Evolutionary conservation across 2,329 filamentous ascomycete species (phyloP), one percentile per base, ranked within the genome.

Genomic region (Periglandula ipomoeae): DNA sequence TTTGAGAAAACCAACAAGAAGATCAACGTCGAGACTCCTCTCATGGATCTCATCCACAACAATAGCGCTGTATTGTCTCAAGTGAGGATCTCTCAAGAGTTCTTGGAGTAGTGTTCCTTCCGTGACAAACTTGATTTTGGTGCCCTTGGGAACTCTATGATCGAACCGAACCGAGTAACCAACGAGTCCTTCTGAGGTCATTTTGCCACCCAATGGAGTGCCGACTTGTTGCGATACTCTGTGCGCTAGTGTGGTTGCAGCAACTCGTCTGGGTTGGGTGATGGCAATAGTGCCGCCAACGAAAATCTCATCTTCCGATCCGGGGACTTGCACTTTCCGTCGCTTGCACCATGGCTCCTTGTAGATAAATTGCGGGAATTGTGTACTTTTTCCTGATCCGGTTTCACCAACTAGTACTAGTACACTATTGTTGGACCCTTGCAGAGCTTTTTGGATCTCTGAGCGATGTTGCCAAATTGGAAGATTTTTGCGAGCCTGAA

Each of bases 11-110:
- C 93, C 93, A 23, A 94, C 74, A 9, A 96, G 75, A 23, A 98
- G 69, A 68, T 98, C 93, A 7, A 96, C 91, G 62, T 97, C 94
- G 20, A 97, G 80, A 56, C 90, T 95, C 57, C 93, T 78, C 70
- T 98, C 93, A 70, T 98, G 93, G 11, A 98, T 93, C 65, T 98
- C 93, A 66, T 98, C 93, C 7, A 98, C 88, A 17, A 98, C 77
- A 1, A 98, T 76, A 3, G 85, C 89, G 59, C 89, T 95, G 63
- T 98, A 98, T 61, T 87, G 82, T 27, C 78, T 79, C 60, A 98
- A 74, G 59, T 83, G 75, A 1, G 88, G 87, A 64, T 98, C 93
- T 47, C 85, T 78, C 51, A 98, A 67, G 66, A 98, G 84, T 66
- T 98, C 94, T 64, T 97, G 90, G 13, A 98, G 74, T 46, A 98